phyloP scores from a whole-genome alignment of 495 filamentous ascomycete genomes.

The Physcia stellaris region DNA sequence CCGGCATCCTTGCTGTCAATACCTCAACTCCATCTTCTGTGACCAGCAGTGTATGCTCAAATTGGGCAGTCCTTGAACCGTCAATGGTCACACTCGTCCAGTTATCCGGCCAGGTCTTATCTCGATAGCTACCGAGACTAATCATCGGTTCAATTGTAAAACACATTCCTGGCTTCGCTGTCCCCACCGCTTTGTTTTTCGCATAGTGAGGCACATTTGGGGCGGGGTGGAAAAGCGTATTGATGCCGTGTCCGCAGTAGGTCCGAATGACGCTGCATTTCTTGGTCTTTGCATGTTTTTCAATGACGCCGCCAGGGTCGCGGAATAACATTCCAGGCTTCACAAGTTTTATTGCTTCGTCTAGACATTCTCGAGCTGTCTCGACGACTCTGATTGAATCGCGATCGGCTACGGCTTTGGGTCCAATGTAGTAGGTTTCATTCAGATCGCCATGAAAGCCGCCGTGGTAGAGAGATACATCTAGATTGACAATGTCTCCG shows the following conservation, averaged over 20 bases:
- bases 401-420: slow-evolving; percentile 56
- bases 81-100: slow-evolving; percentile 81
- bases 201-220: slow-evolving; percentile 82
- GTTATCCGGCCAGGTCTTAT: slow-evolving; percentile 81
- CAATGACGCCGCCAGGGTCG: slow-evolving; percentile 71
- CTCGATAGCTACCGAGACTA: slow-evolving; percentile 62
- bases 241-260: slow-evolving; percentile 86
- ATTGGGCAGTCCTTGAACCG: slow-evolving; percentile 72
- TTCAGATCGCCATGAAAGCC: slow-evolving; percentile 85
- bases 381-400: slow-evolving; percentile 80
- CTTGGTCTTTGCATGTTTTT: slow-evolving; percentile 68
- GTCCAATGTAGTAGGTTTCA: slow-evolving; percentile 84
- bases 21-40: slow-evolving; percentile 91
- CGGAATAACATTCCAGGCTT: slow-evolving; percentile 80
- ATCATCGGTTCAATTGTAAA: slow-evolving; percentile 95
- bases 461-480: slow-evolving; percentile 75
- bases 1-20: slow-evolving; percentile 65
- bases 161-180: slow-evolving; percentile 78
- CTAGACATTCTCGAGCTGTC: slow-evolving; percentile 63
- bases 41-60: slow-evolving; percentile 89
- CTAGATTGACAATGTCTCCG: slow-evolving; percentile 82
- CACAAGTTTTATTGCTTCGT: slow-evolving; percentile 71
- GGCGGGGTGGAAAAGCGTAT: slow-evolving; percentile 69
- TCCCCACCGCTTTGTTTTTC: slow-evolving; percentile 82
- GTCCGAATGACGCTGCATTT: slow-evolving; percentile 73